Percentiles rank a stretch among this genome's conserved stretches.
phyloP scores from a whole-genome alignment of 2,329 filamentous ascomycete genomes.

The Bertia moriformis region DNA sequence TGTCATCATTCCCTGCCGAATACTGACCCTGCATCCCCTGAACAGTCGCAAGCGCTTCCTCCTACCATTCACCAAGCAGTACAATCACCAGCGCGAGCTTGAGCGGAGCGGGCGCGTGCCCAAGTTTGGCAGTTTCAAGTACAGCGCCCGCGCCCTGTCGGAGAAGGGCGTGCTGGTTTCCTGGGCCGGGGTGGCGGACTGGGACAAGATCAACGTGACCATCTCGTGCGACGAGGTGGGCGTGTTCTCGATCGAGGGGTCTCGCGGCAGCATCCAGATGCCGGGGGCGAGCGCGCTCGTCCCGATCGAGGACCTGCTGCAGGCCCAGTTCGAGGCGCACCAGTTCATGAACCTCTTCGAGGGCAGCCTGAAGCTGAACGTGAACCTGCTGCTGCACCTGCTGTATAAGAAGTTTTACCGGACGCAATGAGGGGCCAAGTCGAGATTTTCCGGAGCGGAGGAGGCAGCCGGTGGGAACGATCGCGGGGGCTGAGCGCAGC shows the following conservation, averaged over 20 bases:
- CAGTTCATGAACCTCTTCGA: conserved; percentile 95
- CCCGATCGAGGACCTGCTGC: conserved; percentile 80
- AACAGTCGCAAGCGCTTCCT: conserved; percentile 75
- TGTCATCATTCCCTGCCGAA: background rate
- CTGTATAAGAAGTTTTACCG: conserved; percentile 98
- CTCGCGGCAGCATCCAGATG: conserved; percentile 84
- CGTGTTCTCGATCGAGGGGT: conserved; percentile 83
- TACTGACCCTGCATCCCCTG: conserved; percentile 1
- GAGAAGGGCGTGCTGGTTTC: conserved; percentile 88
- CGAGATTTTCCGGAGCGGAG: background rate
- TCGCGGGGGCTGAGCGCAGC: too few species aligned
- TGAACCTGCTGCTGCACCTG: conserved; percentile 89
- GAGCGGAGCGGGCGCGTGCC: conserved; percentile 84
- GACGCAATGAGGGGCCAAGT: conserved; percentile 37
- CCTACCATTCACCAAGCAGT: conserved; percentile 93
- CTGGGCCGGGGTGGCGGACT: conserved; percentile 78
- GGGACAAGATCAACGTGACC: conserved; percentile 84
- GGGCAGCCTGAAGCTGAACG: conserved; percentile 72
- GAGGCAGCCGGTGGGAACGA: background rate
- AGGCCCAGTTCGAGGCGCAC: conserved; percentile 92
- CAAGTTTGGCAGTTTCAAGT: conserved; percentile 96
- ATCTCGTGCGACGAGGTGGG: conserved; percentile 90
- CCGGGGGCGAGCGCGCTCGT: conserved; percentile 81
- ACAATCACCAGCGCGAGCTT: conserved; percentile 93
- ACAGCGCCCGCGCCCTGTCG: conserved; percentile 72